A percentile compares a stretch with the other conserved stretches of the same genome.
phyloP scores from a whole-genome alignment of 306 rosid species.

The Sicyos edulis region DNA sequence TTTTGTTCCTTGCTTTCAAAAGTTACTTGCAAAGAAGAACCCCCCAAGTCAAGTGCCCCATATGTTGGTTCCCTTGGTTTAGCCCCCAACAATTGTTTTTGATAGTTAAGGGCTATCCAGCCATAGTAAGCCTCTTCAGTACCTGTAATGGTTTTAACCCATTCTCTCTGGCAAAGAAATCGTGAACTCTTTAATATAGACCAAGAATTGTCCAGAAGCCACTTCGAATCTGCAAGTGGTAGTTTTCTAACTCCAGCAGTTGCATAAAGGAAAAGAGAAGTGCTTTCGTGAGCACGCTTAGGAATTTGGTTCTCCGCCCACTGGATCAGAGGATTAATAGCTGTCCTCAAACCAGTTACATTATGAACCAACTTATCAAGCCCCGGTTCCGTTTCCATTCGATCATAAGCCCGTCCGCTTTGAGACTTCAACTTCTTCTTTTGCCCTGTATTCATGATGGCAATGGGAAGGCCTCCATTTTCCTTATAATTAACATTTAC shows the following conservation, averaged over 20 bases:
- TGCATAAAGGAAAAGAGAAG: constrained; percentile 72
- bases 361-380: constrained; percentile 70
- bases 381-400: constrained; percentile 95
- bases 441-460: constrained; percentile 33
- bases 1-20: constrained; percentile 70
- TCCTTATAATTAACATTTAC: constrained; percentile 42
- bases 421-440: constrained; percentile 32
- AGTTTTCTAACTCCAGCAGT: constrained; percentile 92
- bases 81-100: constrained; percentile 49
- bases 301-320: constrained; percentile 95
- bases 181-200: constrained; percentile 65
- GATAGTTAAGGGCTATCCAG: constrained; percentile 91
- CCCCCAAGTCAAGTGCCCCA: constrained; percentile 94
- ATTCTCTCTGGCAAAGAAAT: constrained; percentile 58
- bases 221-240: constrained; percentile 48
- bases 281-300: constrained; percentile 46
- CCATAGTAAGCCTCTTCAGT: constrained; percentile 92
- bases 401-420: constrained; percentile 73
- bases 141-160: constrained; percentile 75
- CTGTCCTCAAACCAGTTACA: constrained; percentile 51
- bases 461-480: constrained; percentile 55
- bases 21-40: constrained; percentile 92
- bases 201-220: constrained; percentile 86
- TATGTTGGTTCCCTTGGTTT: constrained; percentile 64
- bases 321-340: constrained; percentile 61